Conservation (phyloP, 352 stramenopile genomes). For the Pythium aquatile region DNA sequence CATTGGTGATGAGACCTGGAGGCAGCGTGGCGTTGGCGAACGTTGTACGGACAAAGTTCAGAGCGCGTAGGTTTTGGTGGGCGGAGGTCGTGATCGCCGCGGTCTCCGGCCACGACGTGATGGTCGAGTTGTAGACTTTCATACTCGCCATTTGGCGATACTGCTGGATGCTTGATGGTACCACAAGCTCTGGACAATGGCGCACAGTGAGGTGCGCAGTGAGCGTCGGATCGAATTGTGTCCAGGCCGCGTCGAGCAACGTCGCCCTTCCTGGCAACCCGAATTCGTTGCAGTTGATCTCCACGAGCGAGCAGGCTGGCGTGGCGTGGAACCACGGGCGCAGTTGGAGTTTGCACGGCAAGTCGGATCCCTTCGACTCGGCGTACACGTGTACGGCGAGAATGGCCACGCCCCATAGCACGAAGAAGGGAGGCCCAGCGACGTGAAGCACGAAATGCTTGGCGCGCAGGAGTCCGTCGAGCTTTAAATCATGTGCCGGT, state of each 20-base stretch:
- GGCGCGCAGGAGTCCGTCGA: too few species aligned
- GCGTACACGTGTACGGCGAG: too few species aligned
- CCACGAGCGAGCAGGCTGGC: slow-evolving; percentile 13
- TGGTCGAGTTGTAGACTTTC: slow-evolving; percentile 24
- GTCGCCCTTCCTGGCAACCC: neutral
- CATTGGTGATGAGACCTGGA: too few species aligned
- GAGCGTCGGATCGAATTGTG: neutral
- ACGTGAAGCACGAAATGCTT: too few species aligned
- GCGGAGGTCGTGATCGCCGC: slow-evolving; percentile 2
- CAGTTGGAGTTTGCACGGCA: too few species aligned
- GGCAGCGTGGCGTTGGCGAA: too few species aligned
- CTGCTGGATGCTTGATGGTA: neutral
- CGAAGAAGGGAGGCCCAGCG: slow-evolving; percentile 6
- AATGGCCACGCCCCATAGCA: slow-evolving; percentile 13
- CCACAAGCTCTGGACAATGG: slow-evolving; percentile 8
- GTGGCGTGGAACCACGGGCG: slow-evolving; percentile 12
- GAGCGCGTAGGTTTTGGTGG: neutral
- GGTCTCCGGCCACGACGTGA: neutral
- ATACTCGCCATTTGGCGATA: slow-evolving; percentile 1
- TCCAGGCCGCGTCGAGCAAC: too few species aligned
- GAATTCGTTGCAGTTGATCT: slow-evolving; percentile 16
- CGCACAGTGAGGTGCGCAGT: slow-evolving; percentile 14
- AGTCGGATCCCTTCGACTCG: too few species aligned
- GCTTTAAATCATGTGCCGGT: too few species aligned
- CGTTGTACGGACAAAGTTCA: neutral